A percentile compares a stretch with the other conserved stretches of the same genome.
phyloP scores from a whole-genome alignment of 257 asterid genomes.

The Nicotiana paniculata region DNA sequence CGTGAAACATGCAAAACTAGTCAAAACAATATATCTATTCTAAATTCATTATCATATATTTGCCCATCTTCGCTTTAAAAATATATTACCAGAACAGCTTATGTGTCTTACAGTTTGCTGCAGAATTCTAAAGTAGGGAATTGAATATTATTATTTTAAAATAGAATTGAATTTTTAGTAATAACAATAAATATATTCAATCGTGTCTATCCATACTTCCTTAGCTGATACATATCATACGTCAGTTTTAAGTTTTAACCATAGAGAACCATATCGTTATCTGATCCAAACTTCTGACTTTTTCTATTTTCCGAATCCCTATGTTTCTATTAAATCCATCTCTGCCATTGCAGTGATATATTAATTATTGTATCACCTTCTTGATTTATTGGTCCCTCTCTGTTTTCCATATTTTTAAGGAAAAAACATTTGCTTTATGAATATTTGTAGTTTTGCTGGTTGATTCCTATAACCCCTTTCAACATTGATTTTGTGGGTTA shows the following conservation, averaged over 20 bases:
- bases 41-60: no score
- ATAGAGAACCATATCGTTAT: neutral
- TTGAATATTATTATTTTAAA: neutral
- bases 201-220: neutral
- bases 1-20: neutral
- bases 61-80: no score
- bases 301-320: neutral
- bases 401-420: neutral
- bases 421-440: neutral
- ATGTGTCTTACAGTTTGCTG: neutral
- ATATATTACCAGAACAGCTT: neutral
- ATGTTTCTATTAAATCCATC: neutral
- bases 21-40: neutral
- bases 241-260: neutral
- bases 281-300: conserved; percentile 1
- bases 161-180: neutral
- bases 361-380: neutral
- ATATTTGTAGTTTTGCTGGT: neutral
- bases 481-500: conserved; percentile 1
- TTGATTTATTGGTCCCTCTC: neutral
- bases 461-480: conserved; percentile 9
- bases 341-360: neutral
- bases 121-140: neutral
- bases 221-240: conserved; percentile 7
- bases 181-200: neutral